A percentile compares a stretch with the other conserved stretches of the same genome.
Evolutionary conservation across 1,284 basidiomycete genomes (phyloP).

Genomic region (Rhodotorula sp.): DNA sequence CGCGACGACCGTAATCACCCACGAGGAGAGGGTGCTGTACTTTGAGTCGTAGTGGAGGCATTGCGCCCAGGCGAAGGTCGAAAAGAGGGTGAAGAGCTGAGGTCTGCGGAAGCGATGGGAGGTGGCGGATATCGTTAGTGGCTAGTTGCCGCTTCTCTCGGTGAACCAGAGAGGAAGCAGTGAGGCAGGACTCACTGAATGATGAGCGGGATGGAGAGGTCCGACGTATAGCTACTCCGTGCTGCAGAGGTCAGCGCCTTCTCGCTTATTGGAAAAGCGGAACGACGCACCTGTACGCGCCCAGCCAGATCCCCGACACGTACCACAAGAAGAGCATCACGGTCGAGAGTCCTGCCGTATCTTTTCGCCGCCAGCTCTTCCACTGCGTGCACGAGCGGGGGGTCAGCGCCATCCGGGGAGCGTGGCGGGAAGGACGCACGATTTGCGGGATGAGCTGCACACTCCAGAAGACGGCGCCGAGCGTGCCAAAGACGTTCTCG

Average conservation of each 20-base stretch:
- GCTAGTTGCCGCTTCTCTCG: background rate
- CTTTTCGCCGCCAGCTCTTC: slow-evolving; percentile 16
- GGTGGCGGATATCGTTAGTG: background rate
- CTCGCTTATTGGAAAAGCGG: too few relatives aligned
- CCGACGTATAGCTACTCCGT: background rate
- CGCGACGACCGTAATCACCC: background rate
- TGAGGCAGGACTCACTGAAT: slow-evolving; percentile 9
- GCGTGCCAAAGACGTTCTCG: slow-evolving; percentile 27
- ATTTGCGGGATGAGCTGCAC: slow-evolving; percentile 30
- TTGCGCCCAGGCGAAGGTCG: slow-evolving; percentile 23
- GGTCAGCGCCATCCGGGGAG: background rate
- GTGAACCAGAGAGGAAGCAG: background rate
- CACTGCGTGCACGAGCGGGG: slow-evolving; percentile 3
- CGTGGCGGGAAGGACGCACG: background rate
- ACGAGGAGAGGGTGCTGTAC: background rate
- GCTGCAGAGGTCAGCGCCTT: background rate
- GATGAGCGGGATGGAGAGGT: slow-evolving; percentile 20
- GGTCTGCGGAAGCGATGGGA: slow-evolving; percentile 9
- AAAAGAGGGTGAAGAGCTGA: slow-evolving; percentile 18
- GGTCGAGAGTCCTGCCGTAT: slow-evolving; percentile 21
- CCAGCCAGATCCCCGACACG: slow-evolving; percentile 18
- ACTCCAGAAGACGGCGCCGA: slow-evolving; percentile 22
- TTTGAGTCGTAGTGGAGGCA: slow-evolving; percentile 26
- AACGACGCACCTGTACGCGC: slow-evolving; percentile 3
- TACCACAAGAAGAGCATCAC: slow-evolving; percentile 20